Base-by-base conservation (phyloP, 805 yeast species). In the Ogataea salicorniae region DNA sequence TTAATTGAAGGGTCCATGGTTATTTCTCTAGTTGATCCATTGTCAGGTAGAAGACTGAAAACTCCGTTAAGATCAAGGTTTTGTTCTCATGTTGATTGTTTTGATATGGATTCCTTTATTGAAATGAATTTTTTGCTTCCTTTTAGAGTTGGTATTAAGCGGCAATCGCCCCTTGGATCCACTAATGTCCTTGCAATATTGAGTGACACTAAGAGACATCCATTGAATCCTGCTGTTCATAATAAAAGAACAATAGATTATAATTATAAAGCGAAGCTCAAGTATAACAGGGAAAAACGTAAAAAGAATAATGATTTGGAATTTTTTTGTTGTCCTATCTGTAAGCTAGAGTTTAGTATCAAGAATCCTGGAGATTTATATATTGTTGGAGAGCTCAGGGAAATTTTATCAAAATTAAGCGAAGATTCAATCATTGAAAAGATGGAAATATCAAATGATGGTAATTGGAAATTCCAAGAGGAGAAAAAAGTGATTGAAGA, bases 1-100 rank as follows among this genome's bases (percentile, higher is more conserved):
- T 34, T 67, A 5, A 46, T 61, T 18, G 68, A 62, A 39, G 51
- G 58, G 22, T 56, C 60, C 1, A 49, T 64, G 48, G 45, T 60
- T 29, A 46, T 67, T n/a, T 62, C 70, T 0, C 47, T 67, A 18
- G 46, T 51, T 26, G 71, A 67, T 40, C 71, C 71, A 5, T 47
- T 67, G 2, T 58, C 68, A 1, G 67, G 67, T n/a, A 48, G 46
- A 13, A 43, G 59, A 37, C 39, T 66, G 47, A 48, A 45, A 4
- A 63, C 61, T 2, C 71, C 71, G 1, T 45, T 66, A n/a, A 48
- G 67, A 39, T 55, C 66, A 1, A 49, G 58, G 35, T 63, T 46
- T 41, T 67, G 71, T 49, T 61, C 70, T 2, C 71, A 67, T 50
- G 43, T 65, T 14, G 69, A 64, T 43, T 67, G 70, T 45, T 67